A percentile compares a stretch with the other conserved stretches of the same genome.
These are phyloP conservation scores for Ascochyta clinopodiicola DNA, from an alignment of 2,329 filamentous ascomycete genomes.

Conservation along the genomic window DNA sequence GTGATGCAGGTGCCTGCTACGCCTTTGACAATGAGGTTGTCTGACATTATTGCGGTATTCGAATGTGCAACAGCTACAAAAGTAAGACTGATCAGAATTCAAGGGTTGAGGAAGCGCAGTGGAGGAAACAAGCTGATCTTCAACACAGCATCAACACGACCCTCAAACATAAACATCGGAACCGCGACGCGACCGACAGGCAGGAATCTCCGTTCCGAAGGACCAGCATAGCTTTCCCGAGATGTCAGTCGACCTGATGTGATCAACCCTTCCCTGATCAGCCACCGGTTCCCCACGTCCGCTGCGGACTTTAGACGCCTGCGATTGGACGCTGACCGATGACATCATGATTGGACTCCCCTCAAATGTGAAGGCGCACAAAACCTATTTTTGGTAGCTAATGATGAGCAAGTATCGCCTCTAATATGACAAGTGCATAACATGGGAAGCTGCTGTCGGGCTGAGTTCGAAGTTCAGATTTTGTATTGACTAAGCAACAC, in stretches of 20 bases:
- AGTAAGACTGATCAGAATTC: neutral
- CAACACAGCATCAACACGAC: conserved; percentile 9
- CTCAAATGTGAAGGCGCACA: neutral
- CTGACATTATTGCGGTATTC: conserved; percentile 34
- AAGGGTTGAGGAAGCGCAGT: neutral
- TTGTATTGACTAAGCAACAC: too few species aligned
- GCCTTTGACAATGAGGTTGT: conserved; percentile 43
- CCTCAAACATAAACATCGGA: conserved; percentile 14
- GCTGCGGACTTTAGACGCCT: conserved; percentile 8
- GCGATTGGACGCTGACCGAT: conserved; percentile 6
- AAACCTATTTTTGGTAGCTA: neutral
- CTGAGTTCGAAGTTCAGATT: neutral
- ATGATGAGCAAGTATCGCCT: neutral
- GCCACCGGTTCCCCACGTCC: conserved; percentile 19
- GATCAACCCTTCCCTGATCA: conserved; percentile 9
- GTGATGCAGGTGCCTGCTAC: conserved; percentile 56
- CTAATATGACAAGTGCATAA: neutral
- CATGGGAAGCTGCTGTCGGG: neutral
- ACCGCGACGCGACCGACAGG: conserved; percentile 11
- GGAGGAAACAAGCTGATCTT: conserved; percentile 2
- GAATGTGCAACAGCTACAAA: neutral
- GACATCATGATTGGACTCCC: conserved; percentile 2
- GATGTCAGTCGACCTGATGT: conserved; percentile 8
- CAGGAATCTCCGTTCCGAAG: conserved; percentile 13
- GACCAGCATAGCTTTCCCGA: conserved; percentile 9